Conservation (phyloP, 1,284 basidiomycete species). For the Exobasidium cylindrosporum region DNA sequence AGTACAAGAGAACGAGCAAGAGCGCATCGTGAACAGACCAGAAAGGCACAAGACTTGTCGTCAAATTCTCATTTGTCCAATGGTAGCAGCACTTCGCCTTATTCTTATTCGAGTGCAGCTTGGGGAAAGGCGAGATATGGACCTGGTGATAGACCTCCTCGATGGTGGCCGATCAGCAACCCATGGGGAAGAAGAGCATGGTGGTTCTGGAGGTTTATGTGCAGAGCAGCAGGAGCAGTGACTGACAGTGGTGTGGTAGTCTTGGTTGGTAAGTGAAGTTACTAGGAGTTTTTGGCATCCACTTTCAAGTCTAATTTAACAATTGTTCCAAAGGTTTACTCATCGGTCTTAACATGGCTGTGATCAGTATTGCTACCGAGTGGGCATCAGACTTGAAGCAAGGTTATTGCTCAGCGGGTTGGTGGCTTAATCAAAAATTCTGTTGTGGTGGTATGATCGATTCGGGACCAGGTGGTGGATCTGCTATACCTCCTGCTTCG, state of each 20-base stretch:
- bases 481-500: slow-evolving; percentile 27
- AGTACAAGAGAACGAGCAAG: slow-evolving; percentile 49
- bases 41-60: slow-evolving; percentile 26
- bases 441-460: slow-evolving; percentile 80
- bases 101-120: slow-evolving; percentile 21
- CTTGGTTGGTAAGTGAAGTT: slow-evolving; percentile 34
- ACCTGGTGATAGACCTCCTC: slow-evolving; percentile 24
- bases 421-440: slow-evolving; percentile 98
- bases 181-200: slow-evolving; percentile 32
- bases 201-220: slow-evolving; percentile 30
- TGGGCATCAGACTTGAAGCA: slow-evolving; percentile 98
- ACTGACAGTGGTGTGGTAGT: slow-evolving; percentile 50
- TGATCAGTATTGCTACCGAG: slow-evolving; percentile 93
- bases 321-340: slow-evolving; percentile 82
- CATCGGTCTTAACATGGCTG: slow-evolving; percentile 87
- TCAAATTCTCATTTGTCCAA: slow-evolving; percentile 31
- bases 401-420: slow-evolving; percentile 91
- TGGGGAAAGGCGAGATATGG: slow-evolving; percentile 26
- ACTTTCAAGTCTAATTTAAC: slow-evolving; percentile 6
- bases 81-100: background rate
- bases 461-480: slow-evolving; percentile 41
- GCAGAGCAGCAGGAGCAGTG: slow-evolving; percentile 23
- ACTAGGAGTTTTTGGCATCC: slow-evolving; percentile 11
- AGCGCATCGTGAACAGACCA: slow-evolving; percentile 30
- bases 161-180: slow-evolving; percentile 30